These are phyloP conservation scores for Straminergon stramineum DNA, from an alignment of 225 moss, liverwort and hornwort species.

Conservation along the genomic window DNA sequence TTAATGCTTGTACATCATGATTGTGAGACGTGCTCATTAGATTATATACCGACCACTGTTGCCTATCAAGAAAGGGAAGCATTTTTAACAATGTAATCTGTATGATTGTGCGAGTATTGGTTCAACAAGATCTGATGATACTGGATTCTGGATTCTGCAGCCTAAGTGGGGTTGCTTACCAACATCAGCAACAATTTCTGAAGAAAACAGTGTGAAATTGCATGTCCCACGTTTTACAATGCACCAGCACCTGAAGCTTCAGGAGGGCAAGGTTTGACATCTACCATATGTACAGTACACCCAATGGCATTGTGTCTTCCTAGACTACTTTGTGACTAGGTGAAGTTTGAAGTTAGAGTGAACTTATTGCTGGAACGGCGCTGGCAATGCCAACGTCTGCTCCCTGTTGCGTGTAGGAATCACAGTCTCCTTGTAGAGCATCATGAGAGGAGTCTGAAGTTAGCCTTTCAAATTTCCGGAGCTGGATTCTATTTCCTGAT, in stretches of 20 bases:
- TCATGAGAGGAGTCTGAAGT: neutral
- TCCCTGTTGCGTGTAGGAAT: neutral
- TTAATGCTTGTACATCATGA: neutral
- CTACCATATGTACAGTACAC: neutral
- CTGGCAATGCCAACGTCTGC: neutral
- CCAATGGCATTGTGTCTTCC: neutral
- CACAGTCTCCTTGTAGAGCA: neutral
- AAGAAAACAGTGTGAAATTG: slow-evolving; percentile 39
- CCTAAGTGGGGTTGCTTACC: slow-evolving; percentile 87
- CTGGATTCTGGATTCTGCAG: slow-evolving; percentile 27
- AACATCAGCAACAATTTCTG: slow-evolving; percentile 27
- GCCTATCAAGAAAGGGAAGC: neutral
- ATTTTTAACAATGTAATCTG: neutral
- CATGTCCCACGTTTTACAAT: slow-evolving; percentile 55
- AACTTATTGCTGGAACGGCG: neutral
- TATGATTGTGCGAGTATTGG: neutral
- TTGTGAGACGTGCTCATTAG: neutral
- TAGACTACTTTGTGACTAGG: neutral
- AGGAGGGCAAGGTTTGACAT: slow-evolving; percentile 55
- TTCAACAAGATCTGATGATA: neutral
- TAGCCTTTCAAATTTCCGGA: neutral
- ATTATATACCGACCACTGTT: neutral
- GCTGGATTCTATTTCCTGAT: neutral
- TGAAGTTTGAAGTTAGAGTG: neutral
- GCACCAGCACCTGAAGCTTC: slow-evolving; percentile 62